phyloP scores from a whole-genome alignment of 345 rosid genomes.

The Acer yangbiense region DNA sequence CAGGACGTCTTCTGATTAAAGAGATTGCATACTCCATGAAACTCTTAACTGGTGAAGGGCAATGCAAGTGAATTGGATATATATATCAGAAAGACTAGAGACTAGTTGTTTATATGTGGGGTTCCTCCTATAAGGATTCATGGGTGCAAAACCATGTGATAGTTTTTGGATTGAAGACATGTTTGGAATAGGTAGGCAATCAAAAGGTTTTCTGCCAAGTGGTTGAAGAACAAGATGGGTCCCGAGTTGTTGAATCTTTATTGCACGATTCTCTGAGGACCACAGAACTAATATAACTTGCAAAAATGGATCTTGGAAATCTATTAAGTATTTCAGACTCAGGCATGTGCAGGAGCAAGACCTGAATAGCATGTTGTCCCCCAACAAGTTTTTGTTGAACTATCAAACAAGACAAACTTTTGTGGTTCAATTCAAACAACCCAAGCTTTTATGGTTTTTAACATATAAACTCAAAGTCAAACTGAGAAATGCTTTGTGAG shows the following conservation, averaged over 20 bases:
- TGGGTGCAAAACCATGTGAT: slow-evolving; percentile 3
- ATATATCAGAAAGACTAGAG: neutral
- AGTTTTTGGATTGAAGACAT: neutral
- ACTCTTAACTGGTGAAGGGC: neutral
- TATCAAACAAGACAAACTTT: neutral
- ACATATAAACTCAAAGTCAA: too few species aligned
- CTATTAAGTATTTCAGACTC: neutral
- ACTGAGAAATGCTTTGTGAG: too few species aligned
- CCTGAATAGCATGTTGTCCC: neutral
- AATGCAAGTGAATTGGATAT: slow-evolving; percentile 1
- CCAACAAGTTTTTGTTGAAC: neutral
- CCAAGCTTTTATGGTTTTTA: too few species aligned
- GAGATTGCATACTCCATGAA: neutral
- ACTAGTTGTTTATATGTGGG: neutral
- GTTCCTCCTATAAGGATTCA: neutral
- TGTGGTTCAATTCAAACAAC: slow-evolving; percentile 3
- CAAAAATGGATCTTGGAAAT: slow-evolving; percentile 6
- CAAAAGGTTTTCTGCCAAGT: neutral
- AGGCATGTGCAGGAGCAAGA: neutral
- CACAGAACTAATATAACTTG: neutral
- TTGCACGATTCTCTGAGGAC: neutral
- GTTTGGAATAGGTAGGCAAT: neutral
- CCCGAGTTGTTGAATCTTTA: neutral
- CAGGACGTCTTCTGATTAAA: neutral
- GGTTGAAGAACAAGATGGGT: neutral